phyloP scores from a whole-genome alignment of 345 rosid genomes.

The Durio zibethinus region DNA sequence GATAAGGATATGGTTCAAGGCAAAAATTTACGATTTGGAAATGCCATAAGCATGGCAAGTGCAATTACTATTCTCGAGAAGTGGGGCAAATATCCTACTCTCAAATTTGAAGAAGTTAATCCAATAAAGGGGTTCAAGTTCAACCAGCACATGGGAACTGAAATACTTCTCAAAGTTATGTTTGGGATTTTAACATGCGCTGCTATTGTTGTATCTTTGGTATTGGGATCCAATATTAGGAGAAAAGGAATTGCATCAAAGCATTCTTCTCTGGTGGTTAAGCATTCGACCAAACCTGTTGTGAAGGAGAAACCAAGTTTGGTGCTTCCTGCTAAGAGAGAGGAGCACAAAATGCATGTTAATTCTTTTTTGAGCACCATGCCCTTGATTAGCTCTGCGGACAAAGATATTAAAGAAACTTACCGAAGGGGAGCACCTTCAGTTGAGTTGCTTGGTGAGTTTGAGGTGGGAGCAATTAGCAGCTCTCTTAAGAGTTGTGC shows the following conservation, averaged over 20 bases:
- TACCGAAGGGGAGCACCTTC: constrained; percentile 32
- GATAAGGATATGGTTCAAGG: neutral
- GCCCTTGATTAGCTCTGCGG: constrained; percentile 9
- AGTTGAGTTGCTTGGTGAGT: constrained; percentile 48
- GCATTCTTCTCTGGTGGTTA: neutral
- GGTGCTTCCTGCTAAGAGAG: constrained; percentile 5
- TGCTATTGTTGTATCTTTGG: constrained; percentile 20
- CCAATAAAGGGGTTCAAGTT: constrained; percentile 6
- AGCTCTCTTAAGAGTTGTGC: constrained; percentile 24
- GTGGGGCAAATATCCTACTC: neutral
- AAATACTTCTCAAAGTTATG: neutral
- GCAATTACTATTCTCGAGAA: neutral
- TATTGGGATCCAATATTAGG: constrained; percentile 10
- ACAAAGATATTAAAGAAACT: constrained; percentile 14
- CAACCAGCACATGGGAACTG: constrained; percentile 13
- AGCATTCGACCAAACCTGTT: constrained; percentile 1
- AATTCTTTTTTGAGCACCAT: constrained; percentile 6
- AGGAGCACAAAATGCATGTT: neutral
- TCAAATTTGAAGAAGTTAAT: constrained; percentile 8
- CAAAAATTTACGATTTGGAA: neutral
- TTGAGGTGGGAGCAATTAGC: constrained; percentile 35
- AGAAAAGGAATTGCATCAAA: constrained; percentile 16
- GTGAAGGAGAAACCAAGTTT: neutral
- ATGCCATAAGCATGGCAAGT: neutral
- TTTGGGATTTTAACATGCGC: constrained; percentile 9